phyloP scores from a whole-genome alignment of 1,284 basidiomycete species.

The Cerioporus squamosus region DNA sequence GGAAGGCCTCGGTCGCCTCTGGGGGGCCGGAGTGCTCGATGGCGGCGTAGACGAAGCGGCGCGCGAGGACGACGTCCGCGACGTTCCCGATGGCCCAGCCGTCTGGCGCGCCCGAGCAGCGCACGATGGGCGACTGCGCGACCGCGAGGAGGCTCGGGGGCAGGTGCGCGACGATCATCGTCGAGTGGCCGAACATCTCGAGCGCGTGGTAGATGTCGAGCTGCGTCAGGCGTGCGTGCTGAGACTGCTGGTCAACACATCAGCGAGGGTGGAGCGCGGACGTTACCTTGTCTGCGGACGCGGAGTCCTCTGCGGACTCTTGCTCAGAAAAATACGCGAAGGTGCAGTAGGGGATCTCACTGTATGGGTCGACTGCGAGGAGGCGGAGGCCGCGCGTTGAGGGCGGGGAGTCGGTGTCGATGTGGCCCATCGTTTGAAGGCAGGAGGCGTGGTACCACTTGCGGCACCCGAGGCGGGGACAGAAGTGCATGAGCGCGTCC shows the following conservation, averaged over 20 bases:
- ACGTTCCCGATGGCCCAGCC: slow-evolving; percentile 32
- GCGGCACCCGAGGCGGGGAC: slow-evolving; percentile 26
- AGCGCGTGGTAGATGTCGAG: slow-evolving; percentile 6
- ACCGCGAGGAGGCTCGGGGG: slow-evolving; percentile 23
- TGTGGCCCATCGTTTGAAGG: slow-evolving; percentile 3
- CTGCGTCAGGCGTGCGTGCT: neutral
- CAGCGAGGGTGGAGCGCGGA: neutral
- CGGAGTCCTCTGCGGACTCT: slow-evolving; percentile 7
- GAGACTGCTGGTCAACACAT: neutral
- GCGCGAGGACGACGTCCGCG: slow-evolving; percentile 32
- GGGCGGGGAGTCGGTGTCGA: slow-evolving; percentile 2
- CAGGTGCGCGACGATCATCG: slow-evolving; percentile 19
- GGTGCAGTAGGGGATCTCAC: slow-evolving; percentile 3
- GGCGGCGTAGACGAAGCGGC: slow-evolving; percentile 32
- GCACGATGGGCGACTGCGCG: slow-evolving; percentile 31
- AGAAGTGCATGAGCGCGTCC: slow-evolving; percentile 30
- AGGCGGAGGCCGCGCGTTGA: slow-evolving; percentile 24
- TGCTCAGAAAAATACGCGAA: slow-evolving; percentile 19
- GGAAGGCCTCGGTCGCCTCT: neutral
- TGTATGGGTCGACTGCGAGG: slow-evolving; percentile 27
- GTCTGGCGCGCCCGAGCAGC: slow-evolving; percentile 10
- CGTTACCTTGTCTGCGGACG: neutral
- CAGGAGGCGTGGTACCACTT: slow-evolving; percentile 32
- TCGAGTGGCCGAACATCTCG: slow-evolving; percentile 6
- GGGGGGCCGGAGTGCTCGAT: slow-evolving; percentile 17